A percentile compares a stretch with the other conserved stretches of the same genome.
Evolutionary conservation across 306 rosid species (phyloP).

Genomic region (Quercus robur): DNA sequence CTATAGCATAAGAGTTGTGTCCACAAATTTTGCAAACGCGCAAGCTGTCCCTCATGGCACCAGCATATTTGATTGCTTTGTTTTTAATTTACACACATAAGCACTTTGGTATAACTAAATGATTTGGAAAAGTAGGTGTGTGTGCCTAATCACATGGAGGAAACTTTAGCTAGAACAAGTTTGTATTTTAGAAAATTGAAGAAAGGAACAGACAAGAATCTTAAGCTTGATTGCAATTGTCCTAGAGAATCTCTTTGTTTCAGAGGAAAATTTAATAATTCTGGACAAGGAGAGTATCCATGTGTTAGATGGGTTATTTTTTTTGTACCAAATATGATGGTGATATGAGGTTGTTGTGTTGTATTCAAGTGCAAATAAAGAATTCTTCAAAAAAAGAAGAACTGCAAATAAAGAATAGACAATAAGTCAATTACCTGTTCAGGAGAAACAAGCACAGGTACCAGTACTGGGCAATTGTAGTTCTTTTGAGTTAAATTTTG

Average conservation of each 20-base stretch:
- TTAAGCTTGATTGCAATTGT: slow-evolving; percentile 37
- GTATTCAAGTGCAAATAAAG: background rate
- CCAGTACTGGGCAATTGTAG: background rate
- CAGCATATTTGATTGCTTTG: background rate
- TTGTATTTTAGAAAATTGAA: slow-evolving; percentile 29
- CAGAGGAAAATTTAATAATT: background rate
- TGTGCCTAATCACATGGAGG: slow-evolving; percentile 48
- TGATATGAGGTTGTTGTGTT: background rate
- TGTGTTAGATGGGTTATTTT: slow-evolving; percentile 25
- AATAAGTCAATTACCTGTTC: background rate
- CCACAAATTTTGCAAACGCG: background rate
- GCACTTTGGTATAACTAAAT: background rate
- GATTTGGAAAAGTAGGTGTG: slow-evolving; percentile 30
- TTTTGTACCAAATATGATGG: background rate
- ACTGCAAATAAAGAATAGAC: background rate
- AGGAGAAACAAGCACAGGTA: background rate
- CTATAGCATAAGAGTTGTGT: no score
- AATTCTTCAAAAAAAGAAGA: background rate
- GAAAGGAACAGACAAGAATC: slow-evolving; percentile 52
- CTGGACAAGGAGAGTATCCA: slow-evolving; percentile 11
- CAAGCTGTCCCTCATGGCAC: background rate
- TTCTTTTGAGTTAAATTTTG: background rate
- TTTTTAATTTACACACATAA: background rate
- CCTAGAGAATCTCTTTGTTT: slow-evolving; percentile 21
- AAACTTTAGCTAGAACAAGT: slow-evolving; percentile 22